Base-by-base conservation (phyloP, 768 basidiomycete species). In the Phaeolepiota aurea region DNA sequence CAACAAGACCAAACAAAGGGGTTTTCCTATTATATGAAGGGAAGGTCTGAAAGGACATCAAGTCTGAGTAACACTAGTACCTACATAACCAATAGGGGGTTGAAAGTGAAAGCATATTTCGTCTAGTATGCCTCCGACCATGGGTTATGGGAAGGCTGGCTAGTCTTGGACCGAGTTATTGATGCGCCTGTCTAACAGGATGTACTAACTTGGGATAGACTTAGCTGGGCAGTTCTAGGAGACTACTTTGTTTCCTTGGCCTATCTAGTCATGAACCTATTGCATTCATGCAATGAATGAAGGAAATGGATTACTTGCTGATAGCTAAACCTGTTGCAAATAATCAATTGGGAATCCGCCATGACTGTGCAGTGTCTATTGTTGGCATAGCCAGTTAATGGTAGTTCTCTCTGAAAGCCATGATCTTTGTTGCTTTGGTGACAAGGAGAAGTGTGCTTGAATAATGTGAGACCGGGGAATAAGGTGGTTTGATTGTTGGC, bases 231-330 rank as follows among this genome's bases (percentile, higher is more conserved):
- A 37, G 34, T 47, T 55, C 34, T 43, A 23, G 46, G 15, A 36
- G 28, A n/a, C n/a, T n/a, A 14, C 33, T 35, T 35, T 35, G 18
- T 35, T 28, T 16, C 34, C 13, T 18, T 44, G 32, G 14, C 43
- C 46, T 44, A 45, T 40, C 41, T 13, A 55, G 52, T 58, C 56
- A 42, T 54, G 53, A 45, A 58, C 56, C 41, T 50, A 35, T 33
- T 40, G 46, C n/a, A 55, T 58, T 54, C 51, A 51, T 53, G 58
- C 53, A 55, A 37, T 57, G 55, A 37, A 37, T 39, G 57, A 57
- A 51, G 58, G 49, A 49, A 59, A 58, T 58, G 59, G 61, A 60
- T 59, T 62, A 51, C 56, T 64, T 64, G 62, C 62, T 54, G 57
- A 60, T 64, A 54, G 62, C 61, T 57, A 64, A 57, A 53, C 58